Base-by-base conservation (phyloP, 139 green algal genomes). In the Chloropicon primus region DNA sequence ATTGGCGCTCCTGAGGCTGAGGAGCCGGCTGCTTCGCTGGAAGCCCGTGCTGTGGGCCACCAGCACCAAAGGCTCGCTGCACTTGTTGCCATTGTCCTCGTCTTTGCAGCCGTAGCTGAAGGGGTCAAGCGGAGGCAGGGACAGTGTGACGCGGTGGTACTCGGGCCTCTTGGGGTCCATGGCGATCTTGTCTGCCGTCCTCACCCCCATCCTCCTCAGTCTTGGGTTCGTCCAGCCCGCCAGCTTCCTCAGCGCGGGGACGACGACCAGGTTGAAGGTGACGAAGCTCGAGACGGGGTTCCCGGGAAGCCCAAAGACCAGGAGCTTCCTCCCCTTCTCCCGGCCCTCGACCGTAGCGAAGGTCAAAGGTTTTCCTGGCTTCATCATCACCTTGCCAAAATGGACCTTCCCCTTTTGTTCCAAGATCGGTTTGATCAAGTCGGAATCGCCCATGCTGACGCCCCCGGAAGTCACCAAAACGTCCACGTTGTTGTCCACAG, bases 281-380 rank as follows among this genome's bases (percentile, higher is more conserved):
- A 97, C 94, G 71, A 94, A 92, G 72, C 81, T 88, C 85, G 85
- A 92, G 1, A 95, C 93, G 0, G 93, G 92, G 87, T 97, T 97
- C 71, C 91, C 93, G 86, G 82, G n/a, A 28, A 76, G 74, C 24
- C 22, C 3, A 78, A 96, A 94, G 53, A 92, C 85, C 22, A 93
- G 75, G 81, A 93, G 5, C 72, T 77, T 2, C 77, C 80, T 78
- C 24, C 1, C 72, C 73, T 28, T 75, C 24, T 79, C 72, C 62
- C 29, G 24, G 22, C 26, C 26, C 28, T 81, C 75, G 21, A 98
- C 74, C 0, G 90, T 97, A 17, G 93, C 94, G 87, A 97, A 98
- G 0, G 93, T 98, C 25, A 97, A 88, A 0, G 95, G 94, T 83
- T 98, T 98, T 29, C 95, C 95, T 0, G 95, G 95, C 84, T 98